Conservation (phyloP, 352 stramenopile species). For the Pythium periplocum region DNA sequence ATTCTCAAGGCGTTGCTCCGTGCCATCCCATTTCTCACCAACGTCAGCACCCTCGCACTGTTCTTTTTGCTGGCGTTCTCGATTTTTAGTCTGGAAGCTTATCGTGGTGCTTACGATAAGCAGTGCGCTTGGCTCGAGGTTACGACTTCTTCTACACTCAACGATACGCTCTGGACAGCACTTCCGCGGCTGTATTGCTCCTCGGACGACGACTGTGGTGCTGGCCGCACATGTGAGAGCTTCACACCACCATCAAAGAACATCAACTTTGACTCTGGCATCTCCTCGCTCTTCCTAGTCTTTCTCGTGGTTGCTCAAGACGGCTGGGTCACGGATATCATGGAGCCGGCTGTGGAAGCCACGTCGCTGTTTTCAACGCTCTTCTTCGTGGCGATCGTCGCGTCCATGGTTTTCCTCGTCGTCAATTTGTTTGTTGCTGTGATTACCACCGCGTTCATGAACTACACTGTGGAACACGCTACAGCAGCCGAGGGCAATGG, state of each 20-base stretch:
- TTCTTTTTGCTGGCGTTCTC: constrained; percentile 77
- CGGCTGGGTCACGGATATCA: constrained; percentile 74
- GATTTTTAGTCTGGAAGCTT: constrained; percentile 72
- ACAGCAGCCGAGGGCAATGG: constrained; percentile 1
- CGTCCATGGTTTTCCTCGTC: constrained; percentile 75
- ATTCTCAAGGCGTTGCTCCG: constrained; percentile 63
- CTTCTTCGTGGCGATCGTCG: constrained; percentile 73
- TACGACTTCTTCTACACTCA: not conserved
- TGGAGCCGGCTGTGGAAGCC: constrained; percentile 65
- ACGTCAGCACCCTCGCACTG: constrained; percentile 62
- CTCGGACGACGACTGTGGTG: constrained; percentile 30
- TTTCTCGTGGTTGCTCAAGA: constrained; percentile 78
- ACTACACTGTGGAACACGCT: constrained; percentile 46
- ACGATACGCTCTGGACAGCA: constrained; percentile 19
- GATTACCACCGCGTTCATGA: constrained; percentile 84
- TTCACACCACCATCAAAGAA: constrained; percentile 33
- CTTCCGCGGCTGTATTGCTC: constrained; percentile 53
- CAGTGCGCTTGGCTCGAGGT: constrained; percentile 29
- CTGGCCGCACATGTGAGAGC: constrained; percentile 16
- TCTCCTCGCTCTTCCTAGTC: constrained; percentile 67
- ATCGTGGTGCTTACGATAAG: constrained; percentile 38
- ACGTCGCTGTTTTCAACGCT: constrained; percentile 45
- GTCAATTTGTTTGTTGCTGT: constrained; percentile 81
- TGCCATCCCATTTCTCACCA: constrained; percentile 68
- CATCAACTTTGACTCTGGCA: constrained; percentile 70